Base-by-base conservation (phyloP, 2,329 filamentous ascomycete species). In the Diaporthe sp. region DNA sequence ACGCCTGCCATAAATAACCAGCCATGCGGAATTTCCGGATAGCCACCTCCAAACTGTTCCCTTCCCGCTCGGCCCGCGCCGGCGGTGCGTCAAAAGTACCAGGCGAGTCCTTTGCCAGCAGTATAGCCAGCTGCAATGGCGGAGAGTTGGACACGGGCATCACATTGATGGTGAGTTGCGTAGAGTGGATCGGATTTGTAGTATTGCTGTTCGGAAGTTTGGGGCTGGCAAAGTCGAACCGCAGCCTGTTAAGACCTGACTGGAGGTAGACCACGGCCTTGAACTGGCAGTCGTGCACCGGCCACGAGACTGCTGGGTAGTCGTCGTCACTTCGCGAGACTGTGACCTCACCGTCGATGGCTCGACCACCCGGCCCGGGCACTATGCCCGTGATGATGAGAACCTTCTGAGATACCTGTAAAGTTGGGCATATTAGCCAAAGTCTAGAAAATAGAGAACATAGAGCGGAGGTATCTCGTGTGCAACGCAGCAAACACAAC, bases 1-100 rank as follows among this genome's bases (percentile, higher is more conserved):
- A 98, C 10, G 96, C 95, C 82, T 99, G 97, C 96, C 97, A 98
- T 19, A 98, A 87, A 81, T 98, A 98, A 32, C 95, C 96, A 25
- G 95, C 93, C 94, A 97, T 98, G 76, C 96, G 91, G 81, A 97
- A 98, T 82, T 99, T 99, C 79, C 91, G 91, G 69, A 97, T 89
- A 0, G 97, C 97, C 10, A 91, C 91, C 15, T 96, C 92, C 47
- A 98, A 81, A 1, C 89, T 90, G 82, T 98, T 97, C 25, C 94
- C 96, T 86, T 97, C 96, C 78, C 89, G 92, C 82, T 94, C 91
- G 72, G 90, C 86, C 65, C 94, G 90, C 71, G 94, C 91, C 0
- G 95, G 95, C 22, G 92, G 89, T 5, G 94, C 92, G 84, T 98
- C 96, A 79, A 94, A 98, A 2, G 93, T 96, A 51, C 90, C 94